Evolutionary conservation across 352 stramenopile genomes (phyloP).

Genomic region (Pythium scleroteichum): DNA sequence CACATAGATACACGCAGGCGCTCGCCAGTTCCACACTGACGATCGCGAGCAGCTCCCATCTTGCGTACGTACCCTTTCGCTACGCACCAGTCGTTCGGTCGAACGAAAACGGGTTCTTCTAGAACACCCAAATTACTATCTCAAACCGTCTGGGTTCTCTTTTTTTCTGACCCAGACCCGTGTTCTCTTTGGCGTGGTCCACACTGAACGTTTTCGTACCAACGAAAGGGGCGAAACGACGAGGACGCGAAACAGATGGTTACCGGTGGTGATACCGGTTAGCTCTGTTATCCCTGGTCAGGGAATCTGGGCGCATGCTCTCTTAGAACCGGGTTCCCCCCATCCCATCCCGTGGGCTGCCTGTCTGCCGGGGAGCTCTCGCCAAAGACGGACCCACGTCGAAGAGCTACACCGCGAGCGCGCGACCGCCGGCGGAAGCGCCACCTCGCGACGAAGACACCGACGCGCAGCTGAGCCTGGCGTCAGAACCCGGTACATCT

Average conservation of each 20-base stretch:
- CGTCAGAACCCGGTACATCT: conserved; percentile 9
- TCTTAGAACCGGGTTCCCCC: conserved; percentile 12
- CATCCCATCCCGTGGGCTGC: conserved; percentile 17
- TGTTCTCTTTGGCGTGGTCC: conserved; percentile 16
- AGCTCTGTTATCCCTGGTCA: conserved; percentile 8
- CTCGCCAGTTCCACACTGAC: conserved; percentile 11
- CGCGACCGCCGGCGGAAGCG: conserved; percentile 6
- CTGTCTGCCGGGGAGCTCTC: conserved; percentile 8
- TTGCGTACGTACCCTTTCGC: neutral
- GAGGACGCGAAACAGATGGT: neutral
- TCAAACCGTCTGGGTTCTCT: no score
- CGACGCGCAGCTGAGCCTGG: conserved; percentile 10
- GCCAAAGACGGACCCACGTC: conserved; percentile 8
- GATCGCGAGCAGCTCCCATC: no score
- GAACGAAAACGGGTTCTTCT: neutral
- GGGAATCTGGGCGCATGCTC: neutral
- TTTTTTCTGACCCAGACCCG: neutral
- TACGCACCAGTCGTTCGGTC: neutral
- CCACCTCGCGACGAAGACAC: neutral
- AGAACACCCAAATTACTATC: no score
- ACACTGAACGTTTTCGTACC: neutral
- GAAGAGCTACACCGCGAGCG: conserved; percentile 1
- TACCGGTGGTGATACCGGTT: conserved; percentile 11
- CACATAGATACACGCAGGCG: conserved; percentile 8
- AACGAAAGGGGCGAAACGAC: neutral